Percentiles rank a stretch among this genome's conserved stretches.
Conservation (phyloP, 495 filamentous ascomycete species). For the Penicillium bovifimosum region DNA sequence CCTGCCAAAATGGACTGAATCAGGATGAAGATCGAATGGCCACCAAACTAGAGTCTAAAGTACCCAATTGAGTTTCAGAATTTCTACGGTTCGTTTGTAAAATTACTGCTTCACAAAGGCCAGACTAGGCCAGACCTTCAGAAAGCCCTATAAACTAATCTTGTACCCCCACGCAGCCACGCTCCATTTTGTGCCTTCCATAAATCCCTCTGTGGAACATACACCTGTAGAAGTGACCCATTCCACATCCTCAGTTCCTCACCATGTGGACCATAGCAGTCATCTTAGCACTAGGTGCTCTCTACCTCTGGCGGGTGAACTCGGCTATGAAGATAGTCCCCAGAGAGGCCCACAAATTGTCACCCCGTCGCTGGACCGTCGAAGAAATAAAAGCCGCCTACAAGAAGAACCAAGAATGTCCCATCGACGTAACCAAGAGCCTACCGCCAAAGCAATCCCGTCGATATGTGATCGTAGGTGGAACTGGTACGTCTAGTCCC, state of each 20-base stretch:
- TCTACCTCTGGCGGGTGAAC: slow-evolving; percentile 51
- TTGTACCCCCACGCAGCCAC: background rate
- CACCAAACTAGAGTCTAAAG: background rate
- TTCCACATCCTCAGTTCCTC: background rate
- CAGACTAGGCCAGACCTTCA: background rate
- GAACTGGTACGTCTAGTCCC: slow-evolving; percentile 43
- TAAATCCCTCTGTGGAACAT: background rate
- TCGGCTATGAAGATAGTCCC: slow-evolving; percentile 44
- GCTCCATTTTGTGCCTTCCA: background rate
- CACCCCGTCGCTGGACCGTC: slow-evolving; percentile 49
- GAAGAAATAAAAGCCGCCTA: slow-evolving; percentile 46
- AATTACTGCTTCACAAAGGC: background rate
- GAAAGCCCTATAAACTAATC: background rate
- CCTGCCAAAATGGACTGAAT: background rate
- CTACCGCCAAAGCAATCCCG: slow-evolving; percentile 49
- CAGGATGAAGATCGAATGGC: background rate
- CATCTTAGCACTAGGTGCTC: slow-evolving; percentile 23
- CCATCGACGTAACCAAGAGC: slow-evolving; percentile 43
- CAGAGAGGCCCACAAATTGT: slow-evolving; percentile 33
- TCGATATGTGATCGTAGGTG: slow-evolving; percentile 54
- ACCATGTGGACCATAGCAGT: slow-evolving; percentile 9
- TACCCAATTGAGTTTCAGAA: background rate
- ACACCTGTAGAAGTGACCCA: background rate
- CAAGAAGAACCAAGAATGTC: slow-evolving; percentile 37
- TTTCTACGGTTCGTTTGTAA: background rate